Percentiles rank a stretch among this genome's conserved stretches.
These are phyloP conservation scores for Geranium rotundifolium DNA, from an alignment of 345 rosid genomes.

Conservation along the genomic window DNA sequence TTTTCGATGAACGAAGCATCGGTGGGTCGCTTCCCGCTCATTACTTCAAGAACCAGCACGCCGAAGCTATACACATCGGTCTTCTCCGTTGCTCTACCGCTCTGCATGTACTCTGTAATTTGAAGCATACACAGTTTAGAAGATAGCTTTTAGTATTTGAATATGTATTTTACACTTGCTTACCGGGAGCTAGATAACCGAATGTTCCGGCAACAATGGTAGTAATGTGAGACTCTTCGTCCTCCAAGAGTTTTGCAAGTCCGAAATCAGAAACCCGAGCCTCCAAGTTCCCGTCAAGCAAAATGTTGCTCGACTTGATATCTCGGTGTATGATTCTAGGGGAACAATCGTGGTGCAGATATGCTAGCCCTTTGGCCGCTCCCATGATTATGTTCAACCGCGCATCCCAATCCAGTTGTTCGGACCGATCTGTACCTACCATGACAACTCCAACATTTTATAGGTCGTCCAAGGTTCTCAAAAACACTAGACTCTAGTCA, in stretches of 20 bases:
- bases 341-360: slow-evolving; percentile 96
- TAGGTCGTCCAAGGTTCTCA: too few relatives aligned
- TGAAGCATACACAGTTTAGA: neutral
- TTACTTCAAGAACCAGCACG: slow-evolving; percentile 79
- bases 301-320: slow-evolving; percentile 91
- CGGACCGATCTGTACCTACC: slow-evolving; percentile 61
- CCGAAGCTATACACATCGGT: slow-evolving; percentile 96
- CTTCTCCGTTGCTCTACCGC: slow-evolving; percentile 98
- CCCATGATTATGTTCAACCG: slow-evolving; percentile 85
- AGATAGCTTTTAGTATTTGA: neutral
- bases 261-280: slow-evolving; percentile 99
- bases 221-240: slow-evolving; percentile 95
- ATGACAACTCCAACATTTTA: slow-evolving; percentile 2
- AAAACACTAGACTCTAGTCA: too few relatives aligned
- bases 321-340: slow-evolving; percentile 99
- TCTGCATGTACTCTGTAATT: slow-evolving; percentile 81
- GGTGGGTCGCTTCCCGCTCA: slow-evolving; percentile 94
- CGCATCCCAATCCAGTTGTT: slow-evolving; percentile 89
- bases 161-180: neutral
- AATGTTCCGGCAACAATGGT: slow-evolving; percentile 99
- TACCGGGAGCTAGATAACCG: slow-evolving; percentile 99
- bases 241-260: slow-evolving; percentile 86
- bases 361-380: slow-evolving; percentile 96
- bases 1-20: slow-evolving; percentile 95
- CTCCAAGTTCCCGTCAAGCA: slow-evolving; percentile 92